Percentiles rank a stretch among this genome's conserved stretches.
These are phyloP conservation scores for Trypanosoma scelopori DNA, from an alignment of 208 protist species.

Conservation along the genomic window DNA sequence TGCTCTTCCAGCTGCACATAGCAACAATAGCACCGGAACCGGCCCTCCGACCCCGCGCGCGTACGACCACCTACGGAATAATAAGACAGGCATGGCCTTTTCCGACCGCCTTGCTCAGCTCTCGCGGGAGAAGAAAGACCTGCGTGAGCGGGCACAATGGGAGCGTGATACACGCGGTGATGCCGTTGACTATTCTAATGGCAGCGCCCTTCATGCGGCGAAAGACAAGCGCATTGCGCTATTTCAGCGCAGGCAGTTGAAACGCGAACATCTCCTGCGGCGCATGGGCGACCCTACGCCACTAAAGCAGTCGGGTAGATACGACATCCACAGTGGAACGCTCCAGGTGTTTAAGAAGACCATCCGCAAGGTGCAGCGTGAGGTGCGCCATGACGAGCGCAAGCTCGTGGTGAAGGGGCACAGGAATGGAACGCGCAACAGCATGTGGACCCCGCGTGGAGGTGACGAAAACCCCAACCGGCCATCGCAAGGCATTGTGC, in stretches of 20 bases:
- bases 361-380: slow-evolving; percentile 73
- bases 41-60: neutral
- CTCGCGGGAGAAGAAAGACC: slow-evolving; percentile 58
- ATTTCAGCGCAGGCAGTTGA: slow-evolving; percentile 74
- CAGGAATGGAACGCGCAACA: slow-evolving; percentile 39
- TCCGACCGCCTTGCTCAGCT: slow-evolving; percentile 65
- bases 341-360: slow-evolving; percentile 85
- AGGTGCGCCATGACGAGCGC: slow-evolving; percentile 64
- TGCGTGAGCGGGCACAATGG: slow-evolving; percentile 48
- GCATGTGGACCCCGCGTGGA: slow-evolving; percentile 56
- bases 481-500: slow-evolving; percentile 49
- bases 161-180: slow-evolving; percentile 79
- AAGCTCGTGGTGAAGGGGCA: slow-evolving; percentile 58
- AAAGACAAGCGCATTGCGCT: slow-evolving; percentile 70
- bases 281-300: slow-evolving; percentile 82
- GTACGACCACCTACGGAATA: slow-evolving; percentile 47
- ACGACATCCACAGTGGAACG: slow-evolving; percentile 63
- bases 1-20: slow-evolving; percentile 11
- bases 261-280: slow-evolving; percentile 68
- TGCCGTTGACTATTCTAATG: slow-evolving; percentile 66
- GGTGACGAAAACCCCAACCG: slow-evolving; percentile 66
- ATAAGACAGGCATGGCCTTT: slow-evolving; percentile 49
- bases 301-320: slow-evolving; percentile 78
- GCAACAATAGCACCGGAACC: neutral
- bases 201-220: slow-evolving; percentile 72